Percentiles rank a stretch among this genome's conserved stretches.
These are phyloP conservation scores for Trifolium pratense DNA, from an alignment of 306 rosid species.

Conservation along the genomic window DNA sequence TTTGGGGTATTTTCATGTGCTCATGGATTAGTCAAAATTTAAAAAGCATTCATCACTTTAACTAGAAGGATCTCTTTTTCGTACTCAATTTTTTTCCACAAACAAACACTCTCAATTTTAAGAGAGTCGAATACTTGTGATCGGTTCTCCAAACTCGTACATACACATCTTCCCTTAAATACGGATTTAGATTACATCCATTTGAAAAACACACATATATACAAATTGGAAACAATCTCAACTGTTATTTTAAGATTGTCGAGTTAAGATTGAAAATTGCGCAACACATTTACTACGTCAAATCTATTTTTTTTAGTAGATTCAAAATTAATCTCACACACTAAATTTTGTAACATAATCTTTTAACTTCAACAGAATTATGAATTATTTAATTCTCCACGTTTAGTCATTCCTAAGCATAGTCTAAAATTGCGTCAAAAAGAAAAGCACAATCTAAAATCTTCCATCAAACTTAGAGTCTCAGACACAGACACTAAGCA, in stretches of 20 bases:
- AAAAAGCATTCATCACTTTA: slow-evolving; percentile 15
- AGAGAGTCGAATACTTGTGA: neutral
- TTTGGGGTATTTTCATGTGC: neutral
- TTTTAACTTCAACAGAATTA: neutral
- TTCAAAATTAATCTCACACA: too few species aligned
- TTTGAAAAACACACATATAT: neutral
- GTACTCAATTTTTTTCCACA: neutral
- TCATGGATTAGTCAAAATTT: slow-evolving; percentile 19
- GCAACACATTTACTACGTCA: neutral
- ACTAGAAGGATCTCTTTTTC: slow-evolving; percentile 8
- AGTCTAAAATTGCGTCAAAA: neutral
- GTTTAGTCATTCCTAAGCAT: neutral
- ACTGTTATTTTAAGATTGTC: neutral
- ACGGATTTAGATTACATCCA: neutral
- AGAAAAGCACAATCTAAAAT: neutral
- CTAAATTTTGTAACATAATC: neutral
- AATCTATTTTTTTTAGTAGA: too few species aligned
- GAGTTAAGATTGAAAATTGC: neutral
- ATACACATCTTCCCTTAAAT: neutral
- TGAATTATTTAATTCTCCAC: neutral
- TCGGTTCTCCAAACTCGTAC: neutral
- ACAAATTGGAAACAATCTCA: neutral
- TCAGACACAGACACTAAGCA: neutral
- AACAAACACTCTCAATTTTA: neutral
- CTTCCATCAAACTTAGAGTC: neutral